A percentile compares a stretch with the other conserved stretches of the same genome.
phyloP scores from a whole-genome alignment of 306 rosid genomes.

The Dalbergia cultrata region DNA sequence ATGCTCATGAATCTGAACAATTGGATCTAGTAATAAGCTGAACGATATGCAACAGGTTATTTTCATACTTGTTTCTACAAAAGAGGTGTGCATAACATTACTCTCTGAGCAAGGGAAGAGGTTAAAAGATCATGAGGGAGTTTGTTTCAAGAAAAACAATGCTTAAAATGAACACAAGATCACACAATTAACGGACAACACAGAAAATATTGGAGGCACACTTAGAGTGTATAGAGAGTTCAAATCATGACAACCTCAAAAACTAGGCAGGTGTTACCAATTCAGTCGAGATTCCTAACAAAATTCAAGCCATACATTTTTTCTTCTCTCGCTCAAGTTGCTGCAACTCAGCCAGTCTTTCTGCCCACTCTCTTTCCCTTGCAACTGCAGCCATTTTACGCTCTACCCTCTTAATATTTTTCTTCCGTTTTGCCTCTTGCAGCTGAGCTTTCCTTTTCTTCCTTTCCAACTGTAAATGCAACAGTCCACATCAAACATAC shows the following conservation, averaged over 20 bases:
- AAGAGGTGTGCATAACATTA: neutral
- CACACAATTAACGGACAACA: slow-evolving; percentile 37
- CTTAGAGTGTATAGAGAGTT: neutral
- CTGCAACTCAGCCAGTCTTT: slow-evolving; percentile 76
- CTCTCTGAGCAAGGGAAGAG: neutral
- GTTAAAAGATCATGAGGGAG: slow-evolving; percentile 10
- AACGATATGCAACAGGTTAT: too few species aligned
- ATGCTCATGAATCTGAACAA: too few species aligned
- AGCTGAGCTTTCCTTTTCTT: slow-evolving; percentile 78
- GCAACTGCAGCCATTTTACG: slow-evolving; percentile 98
- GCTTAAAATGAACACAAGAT: slow-evolving; percentile 17
- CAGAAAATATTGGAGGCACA: slow-evolving; percentile 8
- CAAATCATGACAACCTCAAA: slow-evolving; percentile 28
- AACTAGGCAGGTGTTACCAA: slow-evolving; percentile 18
- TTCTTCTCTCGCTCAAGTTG: slow-evolving; percentile 77
- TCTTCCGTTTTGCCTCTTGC: slow-evolving; percentile 89
- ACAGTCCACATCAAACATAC: slow-evolving; percentile 34
- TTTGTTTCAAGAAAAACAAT: neutral
- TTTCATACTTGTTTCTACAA: too few species aligned
- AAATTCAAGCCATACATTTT: slow-evolving; percentile 55
- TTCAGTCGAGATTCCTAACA: slow-evolving; percentile 23
- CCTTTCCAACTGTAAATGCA: slow-evolving; percentile 68
- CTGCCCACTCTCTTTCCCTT: slow-evolving; percentile 80
- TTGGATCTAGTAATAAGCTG: too few species aligned
- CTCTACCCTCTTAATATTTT: slow-evolving; percentile 75